Evolutionary conservation across 805 yeast species (phyloP), one percentile per base, ranked within the genome.

Genomic region (Cyberlindnera mycetangii): DNA sequence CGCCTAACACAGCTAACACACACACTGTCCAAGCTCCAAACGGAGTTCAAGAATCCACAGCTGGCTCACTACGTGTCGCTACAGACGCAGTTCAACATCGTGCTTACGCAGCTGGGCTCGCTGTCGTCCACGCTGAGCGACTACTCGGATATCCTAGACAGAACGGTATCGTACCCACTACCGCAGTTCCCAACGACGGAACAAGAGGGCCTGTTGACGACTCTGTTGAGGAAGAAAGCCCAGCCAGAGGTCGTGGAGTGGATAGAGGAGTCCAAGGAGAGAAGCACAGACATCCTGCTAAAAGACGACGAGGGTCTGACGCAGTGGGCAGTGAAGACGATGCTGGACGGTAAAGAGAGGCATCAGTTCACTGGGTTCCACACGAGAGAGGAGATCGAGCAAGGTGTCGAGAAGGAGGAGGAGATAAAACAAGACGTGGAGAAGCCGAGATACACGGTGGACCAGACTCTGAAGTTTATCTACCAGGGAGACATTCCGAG

Each of bases 181-280:
- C 84, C 90, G 0, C 75, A 76, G 17, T 93, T 92, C 60, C 97
- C 97, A 8, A 79, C 95, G 0, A 77, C 88, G 1, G 85, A 87
- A 35, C 90, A 87, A 51, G 90, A 86, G 56, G 86, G 89, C 2
- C 71, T 93, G 28, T 67, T 90, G 40, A 85, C 95, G 0, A 89
- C 97, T 0, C 69, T 93, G 48, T 64, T 93, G 48, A 75, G 98
- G 47, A 93, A 90, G 61, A 92, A 90, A 60, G 83, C 84, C 39
- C 69, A 87, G 10, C 98, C 99, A 0, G 97, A 90, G 50, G 95
- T 92, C 2, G 86, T 81, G 41, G 85, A 79, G 37, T 92, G 98
- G 97, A 76, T 89, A 7, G 71, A 72, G 27, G 63, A 67, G 17
- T 78, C 78, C 2, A 65, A 58, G 33, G 67, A 65, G 32, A 51